Evolutionary conservation across 768 basidiomycete species (phyloP), one percentile per base, ranked within the genome.

Genomic region (Fomitopsis pulvina): DNA sequence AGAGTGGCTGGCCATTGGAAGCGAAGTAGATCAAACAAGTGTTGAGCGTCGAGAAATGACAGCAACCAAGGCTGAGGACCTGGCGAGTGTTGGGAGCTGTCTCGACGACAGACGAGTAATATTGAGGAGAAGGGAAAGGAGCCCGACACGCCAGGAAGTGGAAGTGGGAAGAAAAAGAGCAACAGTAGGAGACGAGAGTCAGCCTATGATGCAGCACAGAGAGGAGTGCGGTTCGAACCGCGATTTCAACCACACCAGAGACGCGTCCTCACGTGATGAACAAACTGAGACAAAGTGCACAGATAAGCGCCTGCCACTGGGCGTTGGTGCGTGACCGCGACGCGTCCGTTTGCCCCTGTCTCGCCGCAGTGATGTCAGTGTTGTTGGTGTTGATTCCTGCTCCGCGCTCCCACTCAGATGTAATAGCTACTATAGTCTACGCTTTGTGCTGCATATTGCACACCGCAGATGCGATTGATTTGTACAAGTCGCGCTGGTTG

Each of bases 261-360:
- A 66, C 68, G 65, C 66, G 68, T 34, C 29, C 57, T 8, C 70
- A 71, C 70, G 70, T 71, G 70, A 66, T 20, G 41, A 40, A 52
- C 53, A 52, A 58, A 58, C 58, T 24, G 38, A 18, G 52, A 58
- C 58, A 62, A 71, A 71, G 52, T 59, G 57, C 61, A 57, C 57
- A 59, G 50, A 40, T 45, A 46, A 16, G 34, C 34, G 34, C 34
- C n/a, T n/a, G n/a, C 34, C 34, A 16, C 14, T 37, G 34, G 6
- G 7, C 34, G 34, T 18, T 14, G 6, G 34, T 37, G 34, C 34
- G 34, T 37, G 34, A 37, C 34, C 34, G 34, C 34, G 34, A 37
- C 34, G 34, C 34, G 34, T 37, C 34, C 18, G 34, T n/a, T n/a
- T n/a, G n/a, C n/a, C n/a, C n/a, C n/a, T n/a, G n/a, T n/a, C n/a